A percentile compares a stretch with the other conserved stretches of the same genome.
Evolutionary conservation across 768 basidiomycete genomes (phyloP).

Genomic region (Lactarius quietus): DNA sequence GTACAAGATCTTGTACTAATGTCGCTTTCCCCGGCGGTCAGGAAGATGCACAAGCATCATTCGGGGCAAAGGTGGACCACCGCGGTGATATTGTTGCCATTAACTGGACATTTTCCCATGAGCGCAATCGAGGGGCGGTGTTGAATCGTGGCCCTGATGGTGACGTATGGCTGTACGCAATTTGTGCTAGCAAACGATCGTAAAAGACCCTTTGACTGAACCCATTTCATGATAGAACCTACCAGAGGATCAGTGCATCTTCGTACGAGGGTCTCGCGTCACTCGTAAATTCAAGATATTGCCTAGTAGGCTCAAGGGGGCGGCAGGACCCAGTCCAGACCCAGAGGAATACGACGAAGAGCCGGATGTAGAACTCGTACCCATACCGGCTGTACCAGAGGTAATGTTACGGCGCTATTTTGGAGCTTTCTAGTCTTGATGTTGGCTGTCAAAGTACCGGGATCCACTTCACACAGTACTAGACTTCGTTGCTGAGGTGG

Average conservation of each 20-base stretch:
- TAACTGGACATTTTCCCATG: background rate
- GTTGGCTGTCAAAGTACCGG: no score
- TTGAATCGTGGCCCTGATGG: background rate
- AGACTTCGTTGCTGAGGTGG: no score
- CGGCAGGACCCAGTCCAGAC: background rate
- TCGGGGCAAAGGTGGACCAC: background rate
- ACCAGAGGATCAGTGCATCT: background rate
- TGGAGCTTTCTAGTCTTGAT: no score
- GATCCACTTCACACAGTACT: no score
- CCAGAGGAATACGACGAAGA: background rate
- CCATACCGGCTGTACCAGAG: background rate
- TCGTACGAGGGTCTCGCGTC: background rate
- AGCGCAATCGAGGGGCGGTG: background rate
- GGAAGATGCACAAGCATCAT: background rate
- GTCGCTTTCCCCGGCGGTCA: background rate
- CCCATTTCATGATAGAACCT: background rate
- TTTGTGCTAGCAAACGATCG: background rate
- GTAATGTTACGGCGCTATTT: no score
- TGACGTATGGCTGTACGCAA: background rate
- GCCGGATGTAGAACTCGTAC: background rate
- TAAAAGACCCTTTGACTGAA: background rate
- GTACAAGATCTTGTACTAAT: background rate
- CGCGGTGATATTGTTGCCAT: background rate
- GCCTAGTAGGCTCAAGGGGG: background rate
- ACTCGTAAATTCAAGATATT: background rate